Base-by-base conservation (phyloP, 768 basidiomycete species). In the Macrocybe gigantea region DNA sequence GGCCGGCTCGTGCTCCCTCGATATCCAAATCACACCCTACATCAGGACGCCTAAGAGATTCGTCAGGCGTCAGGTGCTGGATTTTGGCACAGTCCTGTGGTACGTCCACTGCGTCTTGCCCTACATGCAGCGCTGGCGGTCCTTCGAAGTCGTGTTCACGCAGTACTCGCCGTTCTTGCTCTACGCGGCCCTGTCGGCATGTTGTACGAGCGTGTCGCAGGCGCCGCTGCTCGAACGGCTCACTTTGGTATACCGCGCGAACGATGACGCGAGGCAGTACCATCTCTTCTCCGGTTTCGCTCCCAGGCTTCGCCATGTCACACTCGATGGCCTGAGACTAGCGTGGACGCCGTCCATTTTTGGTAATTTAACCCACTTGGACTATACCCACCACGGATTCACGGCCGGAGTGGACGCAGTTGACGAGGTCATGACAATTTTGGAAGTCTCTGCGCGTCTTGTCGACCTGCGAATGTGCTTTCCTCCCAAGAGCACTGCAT, bases 351-450 rank as follows among this genome's bases (percentile, higher is more conserved):
- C 83, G 33, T 75, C 75, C 7, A 66, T 87, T 33, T 87, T 81
- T 55, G 66, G 68, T 35, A 81, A 82, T 57, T 67, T 88, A 38
- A 76, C 74, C 5, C 77, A 68, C 56, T 70, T 88, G 38, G 80
- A 87, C 61, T 88, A 86, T 54, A 80, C 81, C 1, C 85, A 88
- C 54, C 85, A 86, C 49, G 79, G 80, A 14, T 84, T 85, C 63
- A 83, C 74, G 35, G 63, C 60, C 13, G 84, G 79, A 5, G 65
- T 74, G 50, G 71, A 75, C 46, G 79, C 82, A 2, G 71, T 80
- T 7, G 57, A 70, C 30, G 85, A 88, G 56, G 66, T 86, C 40
- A 56, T 83, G 36, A 67, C 69, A 29, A 78, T 85, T 63, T 66
- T 88, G 29, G 63, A 69, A 49, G 68, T 84, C 13, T 85, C 79